phyloP scores from a whole-genome alignment of 106 monocot genomes.

The Dioscorea zingiberensis region DNA sequence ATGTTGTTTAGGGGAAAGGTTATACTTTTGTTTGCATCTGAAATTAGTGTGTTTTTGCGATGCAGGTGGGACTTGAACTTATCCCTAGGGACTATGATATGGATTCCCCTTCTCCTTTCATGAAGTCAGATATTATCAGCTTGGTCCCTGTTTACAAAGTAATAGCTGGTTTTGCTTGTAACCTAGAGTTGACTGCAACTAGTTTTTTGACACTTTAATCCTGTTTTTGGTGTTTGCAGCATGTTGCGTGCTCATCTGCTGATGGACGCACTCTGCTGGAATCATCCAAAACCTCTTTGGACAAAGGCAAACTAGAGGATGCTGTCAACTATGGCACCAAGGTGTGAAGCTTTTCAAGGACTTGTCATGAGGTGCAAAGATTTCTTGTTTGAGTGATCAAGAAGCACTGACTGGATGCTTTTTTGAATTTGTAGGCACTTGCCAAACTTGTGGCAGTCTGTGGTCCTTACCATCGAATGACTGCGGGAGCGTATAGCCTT shows the following conservation, averaged over 20 bases:
- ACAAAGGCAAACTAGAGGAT: conserved; percentile 96
- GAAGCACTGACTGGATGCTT: not conserved
- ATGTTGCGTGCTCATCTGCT: conserved; percentile 92
- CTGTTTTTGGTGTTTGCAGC: conserved; percentile 41
- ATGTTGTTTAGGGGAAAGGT: no score
- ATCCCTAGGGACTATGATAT: conserved; percentile 88
- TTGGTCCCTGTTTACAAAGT: conserved; percentile 94
- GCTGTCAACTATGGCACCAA: conserved; percentile 94
- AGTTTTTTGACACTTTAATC: no score
- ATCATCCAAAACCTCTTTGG: conserved; percentile 92
- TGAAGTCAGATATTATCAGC: conserved; percentile 79
- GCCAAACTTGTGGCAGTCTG: conserved; percentile 93
- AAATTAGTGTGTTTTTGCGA: conserved; percentile 1
- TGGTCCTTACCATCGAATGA: conserved; percentile 97
- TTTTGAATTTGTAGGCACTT: conserved; percentile 63
- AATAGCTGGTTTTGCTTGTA: conserved; percentile 10
- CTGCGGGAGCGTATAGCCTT: conserved; percentile 96
- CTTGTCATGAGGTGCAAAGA: no score
- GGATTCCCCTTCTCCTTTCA: conserved; percentile 66
- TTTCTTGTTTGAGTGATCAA: no score
- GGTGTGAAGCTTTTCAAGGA: conserved; percentile 21
- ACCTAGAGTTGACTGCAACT: no score
- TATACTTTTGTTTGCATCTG: no score
- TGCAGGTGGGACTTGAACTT: conserved; percentile 90
- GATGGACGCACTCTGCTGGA: conserved; percentile 92